Base-by-base conservation (phyloP, 176 grass and related monocot genomes). In the Rhynchospora breviuscula region DNA sequence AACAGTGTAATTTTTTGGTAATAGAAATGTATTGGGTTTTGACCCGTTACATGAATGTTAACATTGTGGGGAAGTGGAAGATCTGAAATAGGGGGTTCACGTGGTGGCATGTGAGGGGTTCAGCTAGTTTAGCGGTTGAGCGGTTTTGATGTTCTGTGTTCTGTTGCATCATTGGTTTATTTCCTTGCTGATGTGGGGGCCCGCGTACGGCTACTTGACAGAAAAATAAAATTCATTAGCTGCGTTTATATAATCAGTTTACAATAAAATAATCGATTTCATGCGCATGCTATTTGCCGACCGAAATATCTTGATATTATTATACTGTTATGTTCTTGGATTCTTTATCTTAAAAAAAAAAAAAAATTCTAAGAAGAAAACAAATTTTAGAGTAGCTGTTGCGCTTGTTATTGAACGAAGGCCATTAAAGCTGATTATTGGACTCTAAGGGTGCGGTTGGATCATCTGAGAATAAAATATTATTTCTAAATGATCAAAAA, bases 71-170 rank as follows among this genome's bases (percentile, higher is more conserved):
- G 19, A 7, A 75, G 6, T 23, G 22, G 51, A 19, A 58, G 18
- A 51, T 78, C 43, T 9, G 22, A 29, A 23, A 18, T 22, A 78
- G 14, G 49, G 69, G 66, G 53, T n/a, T 79, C 53, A 79, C 76
- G 76, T 79, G 76, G 13, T 59, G 46, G 2, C 76, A 79, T 13
- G 79, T 81, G 79, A 65, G 25, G 6, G 3, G 31, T 7, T 47
- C 79, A 65, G 17, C 31, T 64, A 29, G 31, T 64, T 79, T 23
- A 51, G 45, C n/a, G 77, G 77, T 60, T 59, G 51, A 62, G 79
- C 8, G 60, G 78, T 43, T 81, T 81, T 22, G 59, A 35, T 81
- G 8, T 81, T 59, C 45, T 23, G 44, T 79, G 25, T 66, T 33
- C 26, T 66, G 63, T 35, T 66, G 3, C 4, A 2, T 66, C 31